Conservation (phyloP, 371 early-diverging fungal genomes). For the Nematocida ausubeli region DNA sequence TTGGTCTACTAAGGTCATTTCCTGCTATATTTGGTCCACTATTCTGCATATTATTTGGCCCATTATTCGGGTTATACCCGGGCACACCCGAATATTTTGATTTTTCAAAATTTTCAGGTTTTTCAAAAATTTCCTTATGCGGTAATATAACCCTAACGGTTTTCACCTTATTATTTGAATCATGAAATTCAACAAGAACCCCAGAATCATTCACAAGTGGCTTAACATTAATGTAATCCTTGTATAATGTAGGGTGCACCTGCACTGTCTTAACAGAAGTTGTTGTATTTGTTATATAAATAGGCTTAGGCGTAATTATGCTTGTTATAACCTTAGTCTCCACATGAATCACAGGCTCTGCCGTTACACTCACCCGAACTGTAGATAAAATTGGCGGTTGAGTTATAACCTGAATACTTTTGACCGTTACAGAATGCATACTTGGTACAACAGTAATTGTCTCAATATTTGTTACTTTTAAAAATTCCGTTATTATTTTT, state of each 20-base stretch:
- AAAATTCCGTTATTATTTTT: conserved; percentile 22
- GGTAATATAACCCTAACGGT: conserved; percentile 25
- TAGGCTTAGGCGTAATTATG: not conserved
- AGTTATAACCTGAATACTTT: conserved; percentile 31
- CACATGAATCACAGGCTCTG: conserved; percentile 7
- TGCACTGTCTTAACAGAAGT: not conserved
- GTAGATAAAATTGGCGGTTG: not conserved
- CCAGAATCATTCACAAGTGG: conserved; percentile 18
- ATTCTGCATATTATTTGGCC: too few relatives aligned
- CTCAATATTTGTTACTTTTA: conserved; percentile 7
- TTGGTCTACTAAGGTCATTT: too few relatives aligned
- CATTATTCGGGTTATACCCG: too few relatives aligned
- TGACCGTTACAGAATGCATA: conserved; percentile 8
- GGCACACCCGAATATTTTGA: too few relatives aligned
- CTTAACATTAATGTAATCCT: conserved; percentile 31
- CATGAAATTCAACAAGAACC: conserved; percentile 40
- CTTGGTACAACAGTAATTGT: not conserved
- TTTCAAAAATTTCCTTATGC: not conserved
- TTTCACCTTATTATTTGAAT: conserved; percentile 35
- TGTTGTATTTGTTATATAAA: not conserved
- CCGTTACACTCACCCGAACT: not conserved
- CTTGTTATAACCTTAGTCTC: conserved; percentile 2
- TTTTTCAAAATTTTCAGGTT: too few relatives aligned
- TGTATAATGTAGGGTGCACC: conserved; percentile 1
- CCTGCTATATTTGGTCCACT: too few relatives aligned